Base-by-base conservation (phyloP, 73 alveolate species). In the Tetrahymena malaccensis region DNA sequence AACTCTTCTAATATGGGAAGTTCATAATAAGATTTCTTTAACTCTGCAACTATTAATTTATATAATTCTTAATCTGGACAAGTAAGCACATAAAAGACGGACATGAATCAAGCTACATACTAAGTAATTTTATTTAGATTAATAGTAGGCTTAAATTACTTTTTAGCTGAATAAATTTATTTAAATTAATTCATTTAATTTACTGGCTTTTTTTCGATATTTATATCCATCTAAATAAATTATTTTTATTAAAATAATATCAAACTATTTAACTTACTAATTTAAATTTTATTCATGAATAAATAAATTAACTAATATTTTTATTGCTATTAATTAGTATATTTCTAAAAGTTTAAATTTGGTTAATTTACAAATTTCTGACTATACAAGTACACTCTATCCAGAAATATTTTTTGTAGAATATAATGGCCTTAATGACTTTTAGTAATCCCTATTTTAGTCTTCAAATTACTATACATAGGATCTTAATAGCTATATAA, bases 321-420 rank as follows among this genome's bases (percentile, higher is more conserved):
- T 40, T 40, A n/a, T n/a, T n/a, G 3, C 9, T 3, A 70, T 0
- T n/a, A 50, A 50, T 50, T 50, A 70, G 89, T 70, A 70, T n/a
- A 31, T 95, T 44, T 95, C 97, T 13, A 95, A 95, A 89, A 95
- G 95, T 7, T 95, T 95, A 25, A 94, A 85, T 84, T 35, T 95
- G 37, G 50, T 43, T 58, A 95, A 85, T 85, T 44, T 17, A 33
- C 27, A 95, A 55, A 89, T 95, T 0, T 17, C 95, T 6, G 38
- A 33, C 4, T 95, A 50, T 89, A 38, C 57, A 31, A 44, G 89
- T 12, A n/a, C 85, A 1, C 84, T 33, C 15, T 10, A 89, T 89
- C 58, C 93, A 31, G 83, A 84, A 16, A 35, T 95, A 16, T 95
- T 22, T 85, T 95, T 95, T n/a, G 31, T 95, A n/a, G 25, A 93